These are phyloP conservation scores for Aspergillus carlsbadensis DNA, from an alignment of 495 filamentous ascomycete species.

Conservation along the genomic window DNA sequence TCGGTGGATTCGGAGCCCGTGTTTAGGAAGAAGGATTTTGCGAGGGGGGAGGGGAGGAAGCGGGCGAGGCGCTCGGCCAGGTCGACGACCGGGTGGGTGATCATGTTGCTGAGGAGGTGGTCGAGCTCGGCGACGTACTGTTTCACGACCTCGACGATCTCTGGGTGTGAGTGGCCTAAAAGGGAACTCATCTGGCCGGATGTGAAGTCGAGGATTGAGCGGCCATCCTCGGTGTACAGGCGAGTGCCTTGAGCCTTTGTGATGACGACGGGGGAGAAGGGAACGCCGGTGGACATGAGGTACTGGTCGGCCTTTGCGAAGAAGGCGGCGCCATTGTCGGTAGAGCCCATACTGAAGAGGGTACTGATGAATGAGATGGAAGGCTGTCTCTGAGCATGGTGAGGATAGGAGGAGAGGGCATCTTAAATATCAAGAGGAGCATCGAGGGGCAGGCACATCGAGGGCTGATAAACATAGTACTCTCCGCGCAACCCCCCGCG, in stretches of 20 bases:
- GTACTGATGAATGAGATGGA: neutral
- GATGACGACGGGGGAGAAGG: slow-evolving; percentile 29
- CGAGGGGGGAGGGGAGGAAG: slow-evolving; percentile 44
- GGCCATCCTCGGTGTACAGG: slow-evolving; percentile 27
- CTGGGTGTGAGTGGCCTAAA: slow-evolving; percentile 56
- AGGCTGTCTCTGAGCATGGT: neutral
- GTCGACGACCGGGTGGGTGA: slow-evolving; percentile 50
- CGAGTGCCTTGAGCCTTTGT: slow-evolving; percentile 30
- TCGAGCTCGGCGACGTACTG: slow-evolving; percentile 45
- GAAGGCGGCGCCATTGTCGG: slow-evolving; percentile 12
- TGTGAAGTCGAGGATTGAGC: slow-evolving; percentile 52
- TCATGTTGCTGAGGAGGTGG: slow-evolving; percentile 55
- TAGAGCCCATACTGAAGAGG: neutral
- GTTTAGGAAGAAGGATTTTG: slow-evolving; percentile 54
- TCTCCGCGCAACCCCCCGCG: too few relatives aligned
- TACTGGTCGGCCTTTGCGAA: slow-evolving; percentile 24
- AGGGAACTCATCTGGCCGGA: slow-evolving; percentile 58
- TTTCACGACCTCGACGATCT: slow-evolving; percentile 50
- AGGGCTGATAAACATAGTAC: neutral
- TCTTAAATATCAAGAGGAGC: neutral
- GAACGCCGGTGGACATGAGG: slow-evolving; percentile 29
- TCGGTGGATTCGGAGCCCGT: slow-evolving; percentile 57
- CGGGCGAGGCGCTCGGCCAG: slow-evolving; percentile 44
- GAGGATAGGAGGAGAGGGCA: neutral
- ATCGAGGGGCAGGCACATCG: neutral